These are phyloP conservation scores for Inosperma sp. DNA, from an alignment of 768 basidiomycete genomes.

Conservation along the genomic window DNA sequence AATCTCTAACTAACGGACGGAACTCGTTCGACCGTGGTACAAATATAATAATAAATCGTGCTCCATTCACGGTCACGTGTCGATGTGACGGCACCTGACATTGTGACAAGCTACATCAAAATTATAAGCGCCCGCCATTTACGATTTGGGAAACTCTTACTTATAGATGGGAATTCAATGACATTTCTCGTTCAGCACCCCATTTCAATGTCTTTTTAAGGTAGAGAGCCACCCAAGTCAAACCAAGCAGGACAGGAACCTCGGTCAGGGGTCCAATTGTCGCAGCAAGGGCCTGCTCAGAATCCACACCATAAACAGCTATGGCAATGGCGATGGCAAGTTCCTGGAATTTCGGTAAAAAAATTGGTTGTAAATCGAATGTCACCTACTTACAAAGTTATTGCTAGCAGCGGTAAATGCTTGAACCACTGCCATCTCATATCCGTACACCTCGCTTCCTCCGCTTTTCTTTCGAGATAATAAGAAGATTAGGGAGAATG, in stretches of 20 bases:
- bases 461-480: conserved; percentile 15
- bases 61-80: no score
- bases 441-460: conserved; percentile 35
- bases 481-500: conserved; percentile 58
- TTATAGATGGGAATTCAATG: no score
- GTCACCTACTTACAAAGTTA: conserved; percentile 53
- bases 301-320: conserved; percentile 71
- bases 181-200: conserved; percentile 19
- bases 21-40: no score
- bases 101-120: no score
- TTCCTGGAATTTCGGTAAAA: conserved; percentile 40
- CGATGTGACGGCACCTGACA: no score
- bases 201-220: conserved; percentile 40
- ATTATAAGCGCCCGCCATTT: no score
- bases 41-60: no score
- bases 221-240: conserved; percentile 62
- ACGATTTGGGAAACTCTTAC: no score
- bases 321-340: conserved; percentile 81
- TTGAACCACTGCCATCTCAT: conserved; percentile 73
- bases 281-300: conserved; percentile 76
- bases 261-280: conserved; percentile 76
- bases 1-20: no score
- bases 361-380: background rate
- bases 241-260: conserved; percentile 67
- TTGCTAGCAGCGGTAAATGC: conserved; percentile 78